phyloP scores from a whole-genome alignment of 164 flowering plant genomes.

The Annona cherimola region DNA sequence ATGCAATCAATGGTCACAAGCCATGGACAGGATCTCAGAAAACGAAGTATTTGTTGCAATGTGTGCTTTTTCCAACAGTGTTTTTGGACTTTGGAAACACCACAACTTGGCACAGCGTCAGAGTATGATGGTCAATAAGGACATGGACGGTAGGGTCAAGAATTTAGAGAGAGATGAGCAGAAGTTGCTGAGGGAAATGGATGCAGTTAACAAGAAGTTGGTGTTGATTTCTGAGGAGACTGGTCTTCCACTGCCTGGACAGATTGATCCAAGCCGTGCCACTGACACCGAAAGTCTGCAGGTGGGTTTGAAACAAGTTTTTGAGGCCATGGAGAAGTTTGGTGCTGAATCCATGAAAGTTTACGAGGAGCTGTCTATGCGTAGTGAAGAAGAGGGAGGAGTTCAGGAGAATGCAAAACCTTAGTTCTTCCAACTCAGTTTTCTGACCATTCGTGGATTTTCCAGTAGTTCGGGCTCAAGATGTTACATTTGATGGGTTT shows the following conservation, averaged over 20 bases:
- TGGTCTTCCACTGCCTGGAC: slow-evolving; percentile 29
- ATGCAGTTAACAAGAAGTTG: slow-evolving; percentile 67
- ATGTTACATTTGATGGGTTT: background rate
- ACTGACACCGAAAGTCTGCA: slow-evolving; percentile 42
- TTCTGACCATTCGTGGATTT: background rate
- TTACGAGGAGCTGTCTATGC: slow-evolving; percentile 62
- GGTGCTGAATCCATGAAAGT: slow-evolving; percentile 47
- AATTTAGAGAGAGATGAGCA: slow-evolving; percentile 71
- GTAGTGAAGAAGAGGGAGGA: slow-evolving; percentile 51
- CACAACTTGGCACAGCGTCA: slow-evolving; percentile 28
- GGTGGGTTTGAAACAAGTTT: slow-evolving; percentile 50
- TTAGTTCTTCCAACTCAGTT: slow-evolving; percentile 18
- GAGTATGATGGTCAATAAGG: slow-evolving; percentile 24
- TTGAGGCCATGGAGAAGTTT: slow-evolving; percentile 82
- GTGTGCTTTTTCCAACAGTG: slow-evolving; percentile 19
- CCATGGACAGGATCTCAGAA: slow-evolving; percentile 38
- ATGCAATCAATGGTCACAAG: slow-evolving; percentile 46
- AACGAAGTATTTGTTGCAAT: slow-evolving; percentile 46
- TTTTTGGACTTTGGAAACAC: slow-evolving; percentile 28
- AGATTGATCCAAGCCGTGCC: slow-evolving; percentile 42
- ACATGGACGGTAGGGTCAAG: slow-evolving; percentile 45
- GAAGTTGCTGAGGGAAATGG: slow-evolving; percentile 70
- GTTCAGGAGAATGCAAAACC: slow-evolving; percentile 30
- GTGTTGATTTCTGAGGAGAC: slow-evolving; percentile 38
- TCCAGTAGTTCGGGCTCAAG: background rate